These are phyloP conservation scores for Sclerotinia subarctica DNA, from an alignment of 2,329 filamentous ascomycete species.

Conservation along the genomic window DNA sequence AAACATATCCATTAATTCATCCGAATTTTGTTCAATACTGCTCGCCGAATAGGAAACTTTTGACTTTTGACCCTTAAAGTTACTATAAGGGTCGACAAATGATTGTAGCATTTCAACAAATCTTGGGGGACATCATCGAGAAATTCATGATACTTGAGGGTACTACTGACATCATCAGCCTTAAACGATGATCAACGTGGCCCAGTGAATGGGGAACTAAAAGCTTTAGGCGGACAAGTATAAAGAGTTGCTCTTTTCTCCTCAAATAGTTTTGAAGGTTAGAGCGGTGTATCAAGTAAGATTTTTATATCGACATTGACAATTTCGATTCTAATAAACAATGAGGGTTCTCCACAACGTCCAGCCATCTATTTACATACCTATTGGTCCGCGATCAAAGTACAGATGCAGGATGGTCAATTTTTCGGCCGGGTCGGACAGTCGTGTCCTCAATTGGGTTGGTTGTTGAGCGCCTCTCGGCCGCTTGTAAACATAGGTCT, in stretches of 20 bases:
- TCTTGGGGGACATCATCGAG: not conserved
- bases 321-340: not conserved
- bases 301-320: not conserved
- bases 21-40: not conserved
- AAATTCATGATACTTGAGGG: not conserved
- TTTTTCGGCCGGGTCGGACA: not conserved
- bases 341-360: not conserved
- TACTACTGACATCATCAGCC: slow-evolving; percentile 13
- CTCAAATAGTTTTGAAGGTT: not conserved
- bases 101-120: not conserved
- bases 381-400: not conserved
- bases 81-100: slow-evolving; percentile 1
- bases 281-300: not conserved
- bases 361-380: not conserved
- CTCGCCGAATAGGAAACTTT: slow-evolving; percentile 2
- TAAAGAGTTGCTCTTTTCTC: slow-evolving; percentile 9
- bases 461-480: not conserved
- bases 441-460: not conserved
- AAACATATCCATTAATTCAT: slow-evolving; percentile 13
- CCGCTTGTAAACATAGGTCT: not conserved
- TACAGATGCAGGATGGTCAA: not conserved
- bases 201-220: not conserved
- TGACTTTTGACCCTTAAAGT: slow-evolving; percentile 6
- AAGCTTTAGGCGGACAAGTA: not conserved
- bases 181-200: slow-evolving; percentile 1